These are phyloP conservation scores for Tetrapyrgos nigripes DNA, from an alignment of 1,284 basidiomycete genomes.

Conservation along the genomic window DNA sequence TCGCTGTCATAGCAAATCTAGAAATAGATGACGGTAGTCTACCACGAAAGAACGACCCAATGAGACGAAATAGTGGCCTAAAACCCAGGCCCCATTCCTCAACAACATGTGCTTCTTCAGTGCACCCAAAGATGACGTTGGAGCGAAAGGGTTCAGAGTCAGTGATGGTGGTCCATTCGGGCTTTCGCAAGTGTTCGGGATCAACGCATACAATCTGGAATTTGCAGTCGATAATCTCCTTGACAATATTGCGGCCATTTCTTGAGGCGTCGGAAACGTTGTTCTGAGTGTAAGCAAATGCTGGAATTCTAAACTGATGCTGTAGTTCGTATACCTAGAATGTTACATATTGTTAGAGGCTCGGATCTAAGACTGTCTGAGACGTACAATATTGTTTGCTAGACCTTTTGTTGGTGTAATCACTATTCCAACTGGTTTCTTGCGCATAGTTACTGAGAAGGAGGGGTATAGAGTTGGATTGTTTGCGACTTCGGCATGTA, in stretches of 20 bases:
- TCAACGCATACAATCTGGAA: background rate
- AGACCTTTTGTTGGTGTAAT: background rate
- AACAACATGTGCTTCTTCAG: constrained; percentile 23
- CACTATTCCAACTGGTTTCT: background rate
- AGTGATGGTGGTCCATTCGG: constrained; percentile 10
- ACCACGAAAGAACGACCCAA: constrained; percentile 22
- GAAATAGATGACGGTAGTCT: constrained; percentile 14
- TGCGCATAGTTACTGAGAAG: background rate
- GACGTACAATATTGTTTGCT: constrained; percentile 1
- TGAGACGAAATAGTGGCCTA: constrained; percentile 12
- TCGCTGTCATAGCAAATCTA: constrained; percentile 20
- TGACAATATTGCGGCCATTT: background rate
- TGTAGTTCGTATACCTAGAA: background rate
- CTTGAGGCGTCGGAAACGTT: background rate
- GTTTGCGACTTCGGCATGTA: background rate
- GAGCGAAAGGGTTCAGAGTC: constrained; percentile 13
- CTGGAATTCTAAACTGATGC: background rate
- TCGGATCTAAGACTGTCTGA: background rate
- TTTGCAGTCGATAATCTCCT: constrained; percentile 4
- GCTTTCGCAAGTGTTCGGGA: constrained; percentile 6
- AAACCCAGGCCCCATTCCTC: constrained; percentile 21
- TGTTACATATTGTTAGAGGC: background rate
- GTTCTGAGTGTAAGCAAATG: background rate
- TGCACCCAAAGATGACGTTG: constrained; percentile 18
- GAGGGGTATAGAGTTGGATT: background rate